A percentile compares a stretch with the other conserved stretches of the same genome.
Evolutionary conservation across 306 rosid genomes (phyloP).

Genomic region (Notholithocarpus densiflorus): DNA sequence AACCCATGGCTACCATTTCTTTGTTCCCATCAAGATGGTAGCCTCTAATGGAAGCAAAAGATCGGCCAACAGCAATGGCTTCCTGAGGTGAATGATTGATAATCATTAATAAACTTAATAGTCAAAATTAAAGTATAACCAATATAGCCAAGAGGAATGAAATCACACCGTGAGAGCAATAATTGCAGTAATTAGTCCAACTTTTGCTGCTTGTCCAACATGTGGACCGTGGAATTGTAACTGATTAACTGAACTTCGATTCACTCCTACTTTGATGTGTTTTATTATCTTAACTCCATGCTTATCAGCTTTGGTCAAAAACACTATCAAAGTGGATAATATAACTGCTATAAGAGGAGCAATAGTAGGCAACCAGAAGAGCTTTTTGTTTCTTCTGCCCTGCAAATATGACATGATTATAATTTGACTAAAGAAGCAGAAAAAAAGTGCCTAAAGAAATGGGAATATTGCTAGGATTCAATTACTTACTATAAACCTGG

Average conservation of each 20-base stretch:
- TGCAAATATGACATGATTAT: constrained; percentile 26
- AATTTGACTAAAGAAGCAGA: constrained; percentile 9
- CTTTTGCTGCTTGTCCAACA: constrained; percentile 69
- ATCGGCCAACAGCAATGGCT: constrained; percentile 91
- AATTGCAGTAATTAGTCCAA: constrained; percentile 66
- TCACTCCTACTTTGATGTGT: constrained; percentile 62
- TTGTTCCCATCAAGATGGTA: constrained; percentile 89
- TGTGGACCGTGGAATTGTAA: constrained; percentile 58
- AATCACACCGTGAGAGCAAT: constrained; percentile 79
- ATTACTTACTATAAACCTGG: constrained; percentile 66
- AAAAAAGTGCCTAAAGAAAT: background rate
- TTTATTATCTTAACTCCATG: constrained; percentile 79
- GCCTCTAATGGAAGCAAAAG: constrained; percentile 80
- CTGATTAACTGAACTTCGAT: constrained; percentile 65
- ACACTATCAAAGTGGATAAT: constrained; percentile 75
- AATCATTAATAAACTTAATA: background rate
- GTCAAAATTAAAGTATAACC: background rate
- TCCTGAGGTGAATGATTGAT: constrained; percentile 29
- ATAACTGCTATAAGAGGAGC: constrained; percentile 78
- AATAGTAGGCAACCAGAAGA: constrained; percentile 79
- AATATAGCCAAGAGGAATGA: background rate
- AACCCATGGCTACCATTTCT: constrained; percentile 93
- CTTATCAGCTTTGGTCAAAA: constrained; percentile 61
- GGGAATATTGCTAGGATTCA: background rate
- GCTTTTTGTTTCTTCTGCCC: constrained; percentile 77